phyloP scores from a whole-genome alignment of 352 stramenopile species.

The Pythium brachiatum region DNA sequence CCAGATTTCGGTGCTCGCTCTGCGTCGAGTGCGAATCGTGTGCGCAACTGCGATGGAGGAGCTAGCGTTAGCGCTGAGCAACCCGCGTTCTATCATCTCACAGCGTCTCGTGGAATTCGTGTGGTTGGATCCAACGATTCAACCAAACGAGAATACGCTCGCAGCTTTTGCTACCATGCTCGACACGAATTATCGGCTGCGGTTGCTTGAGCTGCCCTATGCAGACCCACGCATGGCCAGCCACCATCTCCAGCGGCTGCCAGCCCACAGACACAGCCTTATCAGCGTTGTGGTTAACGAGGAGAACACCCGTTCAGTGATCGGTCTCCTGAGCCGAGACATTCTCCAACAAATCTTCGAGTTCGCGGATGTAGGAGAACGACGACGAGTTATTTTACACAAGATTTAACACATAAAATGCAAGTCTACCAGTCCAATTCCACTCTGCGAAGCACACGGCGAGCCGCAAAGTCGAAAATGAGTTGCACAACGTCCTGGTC shows the following conservation, averaged over 20 bases:
- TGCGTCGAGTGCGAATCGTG: background rate
- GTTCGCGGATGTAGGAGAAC: background rate
- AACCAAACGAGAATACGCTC: background rate
- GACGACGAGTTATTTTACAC: background rate
- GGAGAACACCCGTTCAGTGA: background rate
- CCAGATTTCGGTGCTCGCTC: background rate
- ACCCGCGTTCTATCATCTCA: background rate
- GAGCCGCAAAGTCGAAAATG: conserved; percentile 15
- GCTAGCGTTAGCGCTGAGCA: background rate
- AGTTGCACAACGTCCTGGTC: conserved; percentile 17
- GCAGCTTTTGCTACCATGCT: background rate
- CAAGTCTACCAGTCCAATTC: conserved; percentile 17
- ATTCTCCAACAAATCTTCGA: background rate
- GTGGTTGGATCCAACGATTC: background rate
- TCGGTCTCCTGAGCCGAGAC: background rate
- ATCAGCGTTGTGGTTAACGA: background rate
- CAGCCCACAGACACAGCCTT: background rate
- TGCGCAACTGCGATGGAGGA: background rate
- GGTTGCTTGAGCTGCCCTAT: background rate
- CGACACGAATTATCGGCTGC: background rate
- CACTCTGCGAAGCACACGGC: conserved; percentile 8
- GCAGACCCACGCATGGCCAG: background rate
- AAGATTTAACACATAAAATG: background rate
- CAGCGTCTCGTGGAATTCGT: background rate
- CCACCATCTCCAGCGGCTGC: background rate